These are phyloP conservation scores for Chaetomium olivaceum DNA, from an alignment of 2,329 filamentous ascomycete genomes.

Conservation along the genomic window DNA sequence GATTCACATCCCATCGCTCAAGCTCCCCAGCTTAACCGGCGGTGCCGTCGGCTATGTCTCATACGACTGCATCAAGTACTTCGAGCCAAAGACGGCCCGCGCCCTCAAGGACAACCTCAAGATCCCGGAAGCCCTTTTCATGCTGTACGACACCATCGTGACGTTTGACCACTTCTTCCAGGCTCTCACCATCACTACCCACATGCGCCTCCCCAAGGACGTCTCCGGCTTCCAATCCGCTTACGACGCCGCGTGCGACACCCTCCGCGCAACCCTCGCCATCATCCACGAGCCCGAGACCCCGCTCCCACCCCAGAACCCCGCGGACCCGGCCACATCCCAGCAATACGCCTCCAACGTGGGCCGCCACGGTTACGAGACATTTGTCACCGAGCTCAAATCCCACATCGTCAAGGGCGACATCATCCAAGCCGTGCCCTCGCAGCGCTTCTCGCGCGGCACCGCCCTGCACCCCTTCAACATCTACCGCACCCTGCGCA, in stretches of 20 bases:
- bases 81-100: slow-evolving; percentile 92
- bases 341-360: slow-evolving; percentile 80
- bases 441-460: slow-evolving; percentile 85
- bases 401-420: slow-evolving; percentile 87
- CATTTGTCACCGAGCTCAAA: slow-evolving; percentile 83
- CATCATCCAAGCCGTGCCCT: slow-evolving; percentile 97
- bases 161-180: slow-evolving; percentile 95
- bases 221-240: slow-evolving; percentile 57
- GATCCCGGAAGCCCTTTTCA: slow-evolving; percentile 93
- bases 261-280: slow-evolving; percentile 67
- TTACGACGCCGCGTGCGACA: slow-evolving; percentile 67
- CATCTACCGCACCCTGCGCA: slow-evolving; percentile 92
- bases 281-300: slow-evolving; percentile 73
- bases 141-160: slow-evolving; percentile 93
- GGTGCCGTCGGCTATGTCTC: slow-evolving; percentile 96
- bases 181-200: slow-evolving; percentile 90
- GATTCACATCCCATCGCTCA: slow-evolving; percentile 77
- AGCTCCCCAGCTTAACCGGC: slow-evolving; percentile 81
- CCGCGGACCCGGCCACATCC: slow-evolving; percentile 62
- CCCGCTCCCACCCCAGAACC: slow-evolving; percentile 66
- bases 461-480: slow-evolving; percentile 96
- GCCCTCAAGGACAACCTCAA: slow-evolving; percentile 84
- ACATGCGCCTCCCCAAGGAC: slow-evolving; percentile 62
- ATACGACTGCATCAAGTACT: slow-evolving; percentile 96
- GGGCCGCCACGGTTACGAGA: slow-evolving; percentile 82